A percentile compares a stretch with the other conserved stretches of the same genome.
These are phyloP conservation scores for Solanum clarkiae DNA, from an alignment of 257 asterid species.

Conservation along the genomic window DNA sequence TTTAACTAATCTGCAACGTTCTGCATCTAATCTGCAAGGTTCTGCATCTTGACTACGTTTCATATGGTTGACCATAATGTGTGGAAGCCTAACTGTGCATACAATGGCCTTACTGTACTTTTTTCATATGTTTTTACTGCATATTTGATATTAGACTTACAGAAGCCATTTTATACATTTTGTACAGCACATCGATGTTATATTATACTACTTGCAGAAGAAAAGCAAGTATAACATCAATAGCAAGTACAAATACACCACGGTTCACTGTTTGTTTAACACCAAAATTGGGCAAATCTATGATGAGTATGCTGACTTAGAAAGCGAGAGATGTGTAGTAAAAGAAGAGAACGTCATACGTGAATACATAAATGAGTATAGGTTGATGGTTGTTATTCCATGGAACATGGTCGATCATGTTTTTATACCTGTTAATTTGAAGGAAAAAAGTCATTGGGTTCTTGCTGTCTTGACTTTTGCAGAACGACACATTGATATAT, in stretches of 20 bases:
- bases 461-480: too few species aligned
- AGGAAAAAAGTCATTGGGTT: not conserved
- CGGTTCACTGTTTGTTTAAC: not conserved
- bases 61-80: slow-evolving; percentile 78
- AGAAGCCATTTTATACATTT: too few species aligned
- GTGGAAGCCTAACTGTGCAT: slow-evolving; percentile 69
- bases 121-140: too few species aligned
- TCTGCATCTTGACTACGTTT: slow-evolving; percentile 68
- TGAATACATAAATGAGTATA: not conserved
- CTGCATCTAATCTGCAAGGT: slow-evolving; percentile 23
- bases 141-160: too few species aligned
- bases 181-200: too few species aligned
- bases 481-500: not conserved
- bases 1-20: slow-evolving; percentile 35
- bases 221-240: too few species aligned
- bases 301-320: not conserved
- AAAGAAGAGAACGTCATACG: not conserved
- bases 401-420: not conserved
- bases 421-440: not conserved
- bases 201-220: too few species aligned
- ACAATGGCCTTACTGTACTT: slow-evolving; percentile 22
- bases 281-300: not conserved
- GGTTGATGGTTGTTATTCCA: not conserved
- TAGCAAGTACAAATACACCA: too few species aligned
- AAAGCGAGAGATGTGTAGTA: not conserved